Evolutionary conservation across 768 basidiomycete genomes (phyloP).

Genomic region (Erythrobasidium yunnanense): DNA sequence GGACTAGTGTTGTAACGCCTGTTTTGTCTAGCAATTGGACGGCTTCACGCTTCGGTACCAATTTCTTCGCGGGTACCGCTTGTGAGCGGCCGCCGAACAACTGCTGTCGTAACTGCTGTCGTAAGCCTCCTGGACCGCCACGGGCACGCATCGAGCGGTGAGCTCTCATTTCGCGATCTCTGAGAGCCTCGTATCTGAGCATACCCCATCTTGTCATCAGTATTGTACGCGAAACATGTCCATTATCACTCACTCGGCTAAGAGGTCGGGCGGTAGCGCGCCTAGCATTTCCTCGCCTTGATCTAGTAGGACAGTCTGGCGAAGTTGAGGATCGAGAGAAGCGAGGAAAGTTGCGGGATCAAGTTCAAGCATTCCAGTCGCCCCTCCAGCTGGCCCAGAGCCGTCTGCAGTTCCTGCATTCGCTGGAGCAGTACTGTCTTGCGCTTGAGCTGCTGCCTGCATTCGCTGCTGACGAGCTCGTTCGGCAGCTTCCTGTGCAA

Average conservation of each 20-base stretch:
- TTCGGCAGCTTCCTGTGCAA: conserved; percentile 86
- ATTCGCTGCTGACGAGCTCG: conserved; percentile 49
- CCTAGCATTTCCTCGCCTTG: conserved; percentile 62
- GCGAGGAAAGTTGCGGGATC: conserved; percentile 86
- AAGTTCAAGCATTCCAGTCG: conserved; percentile 50
- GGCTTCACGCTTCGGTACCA: conserved; percentile 62
- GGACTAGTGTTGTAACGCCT: conserved; percentile 76
- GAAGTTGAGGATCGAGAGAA: conserved; percentile 63
- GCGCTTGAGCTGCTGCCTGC: conserved; percentile 37
- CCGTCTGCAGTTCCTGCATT: not conserved
- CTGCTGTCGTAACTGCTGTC: too few species aligned
- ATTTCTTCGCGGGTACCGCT: not conserved
- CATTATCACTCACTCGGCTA: conserved; percentile 54
- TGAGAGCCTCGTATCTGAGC: not conserved
- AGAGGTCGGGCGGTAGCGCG: conserved; percentile 68
- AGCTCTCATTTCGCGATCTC: conserved; percentile 9
- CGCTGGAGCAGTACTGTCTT: conserved; percentile 22
- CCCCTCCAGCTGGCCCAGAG: not conserved
- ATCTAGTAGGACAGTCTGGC: conserved; percentile 80
- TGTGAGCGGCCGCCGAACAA: not conserved
- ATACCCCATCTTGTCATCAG: not conserved
- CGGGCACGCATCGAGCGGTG: too few species aligned
- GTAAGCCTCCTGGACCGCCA: too few species aligned
- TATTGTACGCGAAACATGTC: too few species aligned
- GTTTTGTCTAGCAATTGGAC: conserved; percentile 84